These are phyloP conservation scores for Diplosphaera chodatii DNA, from an alignment of 139 green algal genomes.

Conservation along the genomic window DNA sequence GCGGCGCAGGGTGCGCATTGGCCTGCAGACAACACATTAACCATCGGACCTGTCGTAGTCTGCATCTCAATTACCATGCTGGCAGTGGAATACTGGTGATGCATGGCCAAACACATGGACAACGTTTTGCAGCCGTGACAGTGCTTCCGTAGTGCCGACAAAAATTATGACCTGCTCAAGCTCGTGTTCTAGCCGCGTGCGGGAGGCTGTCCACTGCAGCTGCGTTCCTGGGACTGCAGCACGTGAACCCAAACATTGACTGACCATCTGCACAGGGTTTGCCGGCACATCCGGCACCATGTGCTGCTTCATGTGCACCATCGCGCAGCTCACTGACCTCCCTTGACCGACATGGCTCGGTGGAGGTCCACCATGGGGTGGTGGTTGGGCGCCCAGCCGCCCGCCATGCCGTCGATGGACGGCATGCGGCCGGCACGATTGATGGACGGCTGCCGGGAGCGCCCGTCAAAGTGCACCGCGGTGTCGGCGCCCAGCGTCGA, in stretches of 20 bases:
- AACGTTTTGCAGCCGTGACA: no score
- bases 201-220: not conserved
- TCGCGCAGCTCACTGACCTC: not conserved
- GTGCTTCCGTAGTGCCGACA: no score
- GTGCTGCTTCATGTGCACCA: no score
- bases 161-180: not conserved
- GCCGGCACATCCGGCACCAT: no score
- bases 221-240: not conserved
- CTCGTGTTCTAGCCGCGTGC: not conserved
- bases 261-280: no score
- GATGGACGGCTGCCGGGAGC: not conserved
- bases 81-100: no score
- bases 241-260: no score
- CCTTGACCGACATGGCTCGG: not conserved
- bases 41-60: no score
- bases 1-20: not conserved
- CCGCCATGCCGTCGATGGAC: not conserved
- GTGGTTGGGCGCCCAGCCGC: no score
- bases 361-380: not conserved
- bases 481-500: not conserved
- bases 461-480: not conserved
- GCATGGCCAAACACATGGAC: no score
- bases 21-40: no score
- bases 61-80: no score
- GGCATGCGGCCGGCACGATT: not conserved